Evolutionary conservation across 495 filamentous ascomycete genomes (phyloP), one percentile per base, ranked within the genome.

Genomic region (Cenococcum geophilum): DNA sequence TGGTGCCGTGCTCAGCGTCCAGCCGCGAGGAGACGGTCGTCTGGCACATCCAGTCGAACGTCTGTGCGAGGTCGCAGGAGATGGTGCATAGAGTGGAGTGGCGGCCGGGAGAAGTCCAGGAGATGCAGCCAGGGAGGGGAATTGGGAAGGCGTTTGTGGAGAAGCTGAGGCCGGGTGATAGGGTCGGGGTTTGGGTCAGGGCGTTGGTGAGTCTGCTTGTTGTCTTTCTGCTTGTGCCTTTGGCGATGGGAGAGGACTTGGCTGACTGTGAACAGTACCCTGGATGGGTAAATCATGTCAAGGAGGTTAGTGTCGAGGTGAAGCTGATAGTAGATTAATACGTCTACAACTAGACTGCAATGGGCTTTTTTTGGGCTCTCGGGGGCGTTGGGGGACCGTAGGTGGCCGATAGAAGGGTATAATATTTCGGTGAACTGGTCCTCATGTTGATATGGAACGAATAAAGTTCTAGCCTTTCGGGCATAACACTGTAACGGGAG

Each of bases 1-100:
- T 52, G n/a, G 49, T 27, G 5, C 40, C 12, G 14, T 45, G 40
- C 40, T 23, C 49, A 9, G 9, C 49, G 5, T 25, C 49, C 14
- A 32, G 25, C 20, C 10, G 21, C 21, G 21, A 23, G 16, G 14
- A 22, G 21, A 23, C 21, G 14, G 21, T 32, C 14, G 23, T 52
- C 5, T 52, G 49, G 49, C 49, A 52, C 49, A 52, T 52, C 25
- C 49, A 52, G 9, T 32, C 21, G 0, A 52, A 52, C 49, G 25
- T 52, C 21, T 52, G 49, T 20, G 49, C 49, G 21, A 10, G 8
- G 1, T 16, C 20, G 0, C 4, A 32, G 25, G 49, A 52, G 25
- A 23, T 16, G 14, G 25, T 32, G 6, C 21, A 52, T 20, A 23
- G 25, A 27, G 49, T 52, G 49, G 49, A 52, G 49, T 52, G 49